Conservation (phyloP, 2,329 filamentous ascomycete species). For the Trichophaea hybrida region DNA sequence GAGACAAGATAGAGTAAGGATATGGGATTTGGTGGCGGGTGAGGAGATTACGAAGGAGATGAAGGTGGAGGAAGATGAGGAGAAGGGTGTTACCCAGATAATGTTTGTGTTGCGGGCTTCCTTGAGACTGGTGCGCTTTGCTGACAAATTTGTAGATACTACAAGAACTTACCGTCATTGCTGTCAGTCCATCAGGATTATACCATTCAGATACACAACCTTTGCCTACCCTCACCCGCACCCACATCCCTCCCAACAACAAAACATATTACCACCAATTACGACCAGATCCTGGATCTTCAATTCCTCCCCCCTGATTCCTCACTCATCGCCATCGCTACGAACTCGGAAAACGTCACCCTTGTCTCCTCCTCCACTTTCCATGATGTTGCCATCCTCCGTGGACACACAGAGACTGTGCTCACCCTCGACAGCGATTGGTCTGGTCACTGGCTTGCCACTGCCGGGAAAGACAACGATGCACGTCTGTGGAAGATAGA, state of each 20-base stretch:
- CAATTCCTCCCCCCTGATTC: conserved; percentile 69
- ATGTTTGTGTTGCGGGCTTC: conserved; percentile 33
- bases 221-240: conserved; percentile 33
- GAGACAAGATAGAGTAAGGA: conserved; percentile 62
- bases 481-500: conserved; percentile 84
- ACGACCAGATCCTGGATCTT: conserved; percentile 94
- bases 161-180: conserved; percentile 37
- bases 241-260: conserved; percentile 47
- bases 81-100: conserved; percentile 52
- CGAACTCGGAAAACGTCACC: conserved; percentile 85
- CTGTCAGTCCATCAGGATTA: conserved; percentile 81
- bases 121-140: neutral
- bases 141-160: conserved; percentile 22
- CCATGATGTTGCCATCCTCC: conserved; percentile 72
- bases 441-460: conserved; percentile 94
- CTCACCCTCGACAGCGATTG: conserved; percentile 89
- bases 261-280: conserved; percentile 80
- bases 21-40: conserved; percentile 69
- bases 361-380: conserved; percentile 64
- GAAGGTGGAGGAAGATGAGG: conserved; percentile 40
- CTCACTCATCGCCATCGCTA: conserved; percentile 75
- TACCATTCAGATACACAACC: conserved; percentile 62
- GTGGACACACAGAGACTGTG: conserved; percentile 88
- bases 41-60: conserved; percentile 62
- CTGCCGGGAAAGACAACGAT: conserved; percentile 92